Percentiles rank a stretch among this genome's conserved stretches.
Evolutionary conservation across 2,329 filamentous ascomycete genomes (phyloP).

Genomic region (Paracoccidioides lutzii): DNA sequence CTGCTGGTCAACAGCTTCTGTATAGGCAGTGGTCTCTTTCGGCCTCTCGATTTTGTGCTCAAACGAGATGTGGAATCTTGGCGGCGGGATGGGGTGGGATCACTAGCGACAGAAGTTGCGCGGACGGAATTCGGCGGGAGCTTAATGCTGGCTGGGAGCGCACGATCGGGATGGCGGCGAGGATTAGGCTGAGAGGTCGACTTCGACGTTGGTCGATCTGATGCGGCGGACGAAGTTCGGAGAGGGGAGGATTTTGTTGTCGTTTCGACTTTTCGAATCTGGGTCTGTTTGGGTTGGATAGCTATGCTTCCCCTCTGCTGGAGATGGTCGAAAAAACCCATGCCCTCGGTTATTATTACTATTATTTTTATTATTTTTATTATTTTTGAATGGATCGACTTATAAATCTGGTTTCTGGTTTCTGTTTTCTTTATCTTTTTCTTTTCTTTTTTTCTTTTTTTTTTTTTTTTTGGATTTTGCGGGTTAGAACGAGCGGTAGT

Average conservation of each 20-base stretch:
- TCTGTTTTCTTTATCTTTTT: neutral
- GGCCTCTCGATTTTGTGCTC: slow-evolving; percentile 13
- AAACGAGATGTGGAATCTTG: neutral
- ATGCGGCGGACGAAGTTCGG: slow-evolving; percentile 18
- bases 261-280: slow-evolving; percentile 30
- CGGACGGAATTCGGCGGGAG: neutral
- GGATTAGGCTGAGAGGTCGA: neutral
- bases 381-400: too few relatives aligned
- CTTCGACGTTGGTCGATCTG: slow-evolving; percentile 13
- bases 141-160: neutral
- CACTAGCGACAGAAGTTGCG: neutral
- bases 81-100: slow-evolving; percentile 1
- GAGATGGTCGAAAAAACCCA: slow-evolving; percentile 35
- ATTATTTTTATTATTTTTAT: too few relatives aligned
- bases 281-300: slow-evolving; percentile 29
- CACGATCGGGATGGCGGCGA: neutral
- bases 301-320: slow-evolving; percentile 32
- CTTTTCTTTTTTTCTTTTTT: neutral
- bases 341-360: slow-evolving; percentile 8
- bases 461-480: neutral
- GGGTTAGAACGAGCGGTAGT: neutral
- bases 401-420: neutral
- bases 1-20: slow-evolving; percentile 29
- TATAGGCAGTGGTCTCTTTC: slow-evolving; percentile 29
- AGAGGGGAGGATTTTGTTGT: slow-evolving; percentile 8